Evolutionary conservation across 1,284 basidiomycete species (phyloP).

Genomic region (Cryptococcus jaspeensis): DNA sequence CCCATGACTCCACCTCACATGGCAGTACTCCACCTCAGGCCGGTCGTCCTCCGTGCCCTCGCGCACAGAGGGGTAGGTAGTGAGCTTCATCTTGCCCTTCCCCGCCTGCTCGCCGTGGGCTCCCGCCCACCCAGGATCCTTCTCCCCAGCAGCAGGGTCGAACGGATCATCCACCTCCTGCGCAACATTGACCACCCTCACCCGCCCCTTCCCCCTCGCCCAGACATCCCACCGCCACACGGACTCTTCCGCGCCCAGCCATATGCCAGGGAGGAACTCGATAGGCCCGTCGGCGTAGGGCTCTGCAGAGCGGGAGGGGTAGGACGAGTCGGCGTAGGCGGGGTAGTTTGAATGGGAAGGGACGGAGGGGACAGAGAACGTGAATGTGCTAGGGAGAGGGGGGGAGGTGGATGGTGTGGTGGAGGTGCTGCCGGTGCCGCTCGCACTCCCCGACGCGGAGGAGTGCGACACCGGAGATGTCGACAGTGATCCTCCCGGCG

Average conservation of each 20-base stretch:
- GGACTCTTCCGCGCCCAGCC: constrained; percentile 92
- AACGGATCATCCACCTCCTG: constrained; percentile 85
- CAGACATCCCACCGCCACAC: constrained; percentile 56
- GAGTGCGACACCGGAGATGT: constrained; percentile 5
- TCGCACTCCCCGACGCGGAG: constrained; percentile 6
- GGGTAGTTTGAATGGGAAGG: constrained; percentile 20
- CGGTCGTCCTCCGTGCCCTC: constrained; percentile 53
- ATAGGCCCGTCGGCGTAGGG: constrained; percentile 66
- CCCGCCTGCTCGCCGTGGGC: not conserved
- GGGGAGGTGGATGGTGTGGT: constrained; percentile 30
- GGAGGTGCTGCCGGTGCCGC: constrained; percentile 3
- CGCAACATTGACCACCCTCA: constrained; percentile 79
- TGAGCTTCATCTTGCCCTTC: constrained; percentile 23
- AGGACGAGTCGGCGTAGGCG: constrained; percentile 21
- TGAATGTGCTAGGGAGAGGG: constrained; percentile 12
- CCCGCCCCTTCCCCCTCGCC: constrained; percentile 13
- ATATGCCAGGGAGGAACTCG: constrained; percentile 84
- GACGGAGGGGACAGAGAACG: no score
- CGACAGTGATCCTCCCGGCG: constrained; percentile 11
- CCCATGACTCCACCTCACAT: constrained; percentile 92
- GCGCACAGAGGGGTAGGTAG: constrained; percentile 12
- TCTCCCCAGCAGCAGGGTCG: constrained; percentile 45
- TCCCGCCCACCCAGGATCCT: constrained; percentile 20
- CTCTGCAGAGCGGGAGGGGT: constrained; percentile 7
- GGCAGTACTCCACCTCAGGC: constrained; percentile 82